Evolutionary conservation across 768 basidiomycete species (phyloP).

Genomic region (Coprinellus micaceus): DNA sequence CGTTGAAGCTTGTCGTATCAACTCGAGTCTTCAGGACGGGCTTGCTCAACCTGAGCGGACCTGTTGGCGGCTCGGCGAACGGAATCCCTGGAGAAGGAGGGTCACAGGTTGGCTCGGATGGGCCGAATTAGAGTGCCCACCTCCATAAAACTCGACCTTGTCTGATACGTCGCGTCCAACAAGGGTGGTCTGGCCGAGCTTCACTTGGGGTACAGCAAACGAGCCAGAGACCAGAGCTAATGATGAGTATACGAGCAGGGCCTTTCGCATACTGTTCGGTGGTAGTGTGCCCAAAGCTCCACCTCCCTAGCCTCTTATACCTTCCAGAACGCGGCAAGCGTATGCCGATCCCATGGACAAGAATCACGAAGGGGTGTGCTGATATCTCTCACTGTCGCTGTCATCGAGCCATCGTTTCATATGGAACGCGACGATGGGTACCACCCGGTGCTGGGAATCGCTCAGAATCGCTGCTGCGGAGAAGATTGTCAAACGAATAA

Average conservation of each 20-base stretch:
- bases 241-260: not conserved
- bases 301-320: too few species aligned
- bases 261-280: too few species aligned
- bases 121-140: slow-evolving; percentile 19
- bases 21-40: slow-evolving; percentile 43
- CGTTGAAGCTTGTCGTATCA: slow-evolving; percentile 35
- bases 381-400: too few species aligned
- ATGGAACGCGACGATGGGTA: too few species aligned
- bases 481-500: too few species aligned
- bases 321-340: too few species aligned
- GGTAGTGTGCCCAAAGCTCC: too few species aligned
- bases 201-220: slow-evolving; percentile 30
- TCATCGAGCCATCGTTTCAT: too few species aligned
- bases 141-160: slow-evolving; percentile 46
- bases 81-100: slow-evolving; percentile 41
- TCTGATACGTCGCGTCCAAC: slow-evolving; percentile 31
- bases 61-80: slow-evolving; percentile 52
- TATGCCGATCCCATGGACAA: too few species aligned
- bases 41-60: slow-evolving; percentile 41
- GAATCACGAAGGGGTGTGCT: too few species aligned
- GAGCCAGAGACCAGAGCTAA: not conserved
- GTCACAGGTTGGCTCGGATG: not conserved
- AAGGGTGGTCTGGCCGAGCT: slow-evolving; percentile 36
- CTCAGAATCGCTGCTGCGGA: too few species aligned
- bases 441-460: too few species aligned